A percentile compares a stretch with the other conserved stretches of the same genome.
Conservation (phyloP, 1,284 basidiomycete species). For the Ustilago crameri region DNA sequence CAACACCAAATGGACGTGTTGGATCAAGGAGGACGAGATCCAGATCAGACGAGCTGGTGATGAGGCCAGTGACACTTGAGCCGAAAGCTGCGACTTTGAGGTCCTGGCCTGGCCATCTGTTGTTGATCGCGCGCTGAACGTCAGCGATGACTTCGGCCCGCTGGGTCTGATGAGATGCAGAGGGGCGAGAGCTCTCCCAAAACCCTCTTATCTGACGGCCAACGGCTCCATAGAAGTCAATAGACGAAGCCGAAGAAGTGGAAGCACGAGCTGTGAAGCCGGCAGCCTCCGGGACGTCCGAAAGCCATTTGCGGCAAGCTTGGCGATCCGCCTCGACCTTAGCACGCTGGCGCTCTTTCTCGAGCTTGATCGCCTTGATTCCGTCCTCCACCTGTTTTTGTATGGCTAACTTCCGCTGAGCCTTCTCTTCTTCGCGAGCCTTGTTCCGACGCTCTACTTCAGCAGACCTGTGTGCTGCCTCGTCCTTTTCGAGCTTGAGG, state of each 20-base stretch:
- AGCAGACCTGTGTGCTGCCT: slow-evolving; percentile 11
- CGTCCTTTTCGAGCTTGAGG: slow-evolving; percentile 18
- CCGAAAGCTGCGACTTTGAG: slow-evolving; percentile 56
- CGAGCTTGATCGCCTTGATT: slow-evolving; percentile 23
- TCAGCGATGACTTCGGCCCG: slow-evolving; percentile 36
- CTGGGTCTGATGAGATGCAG: slow-evolving; percentile 4
- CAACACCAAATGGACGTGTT: slow-evolving; percentile 44
- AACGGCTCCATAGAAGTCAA: slow-evolving; percentile 23
- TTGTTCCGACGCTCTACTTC: slow-evolving; percentile 36
- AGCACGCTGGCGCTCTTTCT: slow-evolving; percentile 20
- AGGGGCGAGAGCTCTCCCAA: slow-evolving; percentile 41
- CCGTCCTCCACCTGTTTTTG: slow-evolving; percentile 26
- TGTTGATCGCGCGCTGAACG: slow-evolving; percentile 43
- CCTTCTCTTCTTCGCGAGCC: slow-evolving; percentile 25
- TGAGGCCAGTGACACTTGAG: slow-evolving; percentile 56
- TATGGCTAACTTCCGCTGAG: slow-evolving; percentile 13
- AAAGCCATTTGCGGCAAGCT: slow-evolving; percentile 30
- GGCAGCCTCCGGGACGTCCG: background rate
- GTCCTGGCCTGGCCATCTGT: slow-evolving; percentile 38
- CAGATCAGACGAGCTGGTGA: slow-evolving; percentile 49
- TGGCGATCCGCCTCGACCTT: slow-evolving; percentile 14
- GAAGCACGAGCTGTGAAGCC: no score
- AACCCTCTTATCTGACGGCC: slow-evolving; percentile 42
- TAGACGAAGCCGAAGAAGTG: background rate
- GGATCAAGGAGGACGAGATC: slow-evolving; percentile 60